Conservation (phyloP, 805 yeast genomes). For the Candida oleophila region DNA sequence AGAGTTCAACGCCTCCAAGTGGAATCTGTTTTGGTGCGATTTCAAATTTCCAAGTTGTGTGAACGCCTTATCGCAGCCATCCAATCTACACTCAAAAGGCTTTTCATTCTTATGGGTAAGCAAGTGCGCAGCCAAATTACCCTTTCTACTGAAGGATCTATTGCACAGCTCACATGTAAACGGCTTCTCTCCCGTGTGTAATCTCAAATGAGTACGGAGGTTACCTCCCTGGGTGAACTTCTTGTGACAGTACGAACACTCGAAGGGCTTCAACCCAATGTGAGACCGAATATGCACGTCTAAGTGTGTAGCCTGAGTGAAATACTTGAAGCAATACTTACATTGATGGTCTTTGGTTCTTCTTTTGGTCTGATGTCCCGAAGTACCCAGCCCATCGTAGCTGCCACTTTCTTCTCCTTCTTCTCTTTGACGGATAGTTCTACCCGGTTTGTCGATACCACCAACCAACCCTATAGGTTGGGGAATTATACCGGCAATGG, state of each 20-base stretch:
- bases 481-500: conserved; percentile 50
- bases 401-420: conserved; percentile 17
- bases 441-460: conserved; percentile 44
- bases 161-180: conserved; percentile 76
- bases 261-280: conserved; percentile 82
- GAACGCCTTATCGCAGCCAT: conserved; percentile 78
- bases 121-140: conserved; percentile 85
- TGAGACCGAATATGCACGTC: conserved; percentile 89
- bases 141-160: conserved; percentile 81
- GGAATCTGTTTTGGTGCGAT: conserved; percentile 91
- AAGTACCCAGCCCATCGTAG: neutral
- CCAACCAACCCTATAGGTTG: conserved; percentile 66
- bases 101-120: conserved; percentile 77
- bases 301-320: conserved; percentile 87
- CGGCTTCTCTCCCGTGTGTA: conserved; percentile 93
- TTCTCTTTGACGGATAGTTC: conserved; percentile 5
- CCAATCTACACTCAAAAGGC: conserved; percentile 79
- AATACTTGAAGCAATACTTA: conserved; percentile 73
- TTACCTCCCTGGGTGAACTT: conserved; percentile 90
- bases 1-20: conserved; percentile 63
- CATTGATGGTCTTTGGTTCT: conserved; percentile 62
- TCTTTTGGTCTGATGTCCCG: conserved; percentile 10
- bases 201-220: conserved; percentile 76
- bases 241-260: conserved; percentile 76
- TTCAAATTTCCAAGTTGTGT: conserved; percentile 92